These are phyloP conservation scores for Talaromyces sp. DNA, from an alignment of 2,329 filamentous ascomycete species.

Conservation along the genomic window DNA sequence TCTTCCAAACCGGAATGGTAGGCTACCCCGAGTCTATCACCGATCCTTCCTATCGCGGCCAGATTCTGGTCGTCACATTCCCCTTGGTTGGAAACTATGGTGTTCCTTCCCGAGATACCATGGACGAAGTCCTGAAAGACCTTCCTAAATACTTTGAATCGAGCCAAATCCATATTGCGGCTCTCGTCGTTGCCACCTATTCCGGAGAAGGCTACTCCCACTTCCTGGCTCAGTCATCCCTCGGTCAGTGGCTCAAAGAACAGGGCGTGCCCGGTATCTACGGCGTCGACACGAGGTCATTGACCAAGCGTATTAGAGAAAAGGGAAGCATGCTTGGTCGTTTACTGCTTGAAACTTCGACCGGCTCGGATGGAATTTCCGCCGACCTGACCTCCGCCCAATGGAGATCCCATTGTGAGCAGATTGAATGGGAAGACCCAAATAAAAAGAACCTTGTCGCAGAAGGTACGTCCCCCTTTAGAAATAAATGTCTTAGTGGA, in stretches of 20 bases:
- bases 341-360: constrained; percentile 68
- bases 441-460: constrained; percentile 90
- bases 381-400: constrained; percentile 18
- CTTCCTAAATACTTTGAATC: constrained; percentile 93
- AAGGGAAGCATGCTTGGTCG: constrained; percentile 95
- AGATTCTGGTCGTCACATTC: constrained; percentile 96
- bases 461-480: constrained; percentile 65
- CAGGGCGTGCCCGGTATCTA: constrained; percentile 91
- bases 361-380: constrained; percentile 41
- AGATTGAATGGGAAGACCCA: constrained; percentile 83
- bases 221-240: constrained; percentile 81
- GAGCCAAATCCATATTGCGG: constrained; percentile 86
- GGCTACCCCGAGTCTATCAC: constrained; percentile 95
- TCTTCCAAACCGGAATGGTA: constrained; percentile 99
- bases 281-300: constrained; percentile 84
- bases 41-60: constrained; percentile 81
- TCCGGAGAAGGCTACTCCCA: constrained; percentile 94
- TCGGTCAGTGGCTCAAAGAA: constrained; percentile 94
- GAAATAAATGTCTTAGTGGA: not conserved
- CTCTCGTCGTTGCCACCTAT: constrained; percentile 78
- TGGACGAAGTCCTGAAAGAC: constrained; percentile 79
- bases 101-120: constrained; percentile 78
- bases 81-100: constrained; percentile 96
- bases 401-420: constrained; percentile 64
- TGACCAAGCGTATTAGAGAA: constrained; percentile 91